phyloP scores from a whole-genome alignment of 2,329 filamentous ascomycete species.

The Colletotrichum orbiculare region DNA sequence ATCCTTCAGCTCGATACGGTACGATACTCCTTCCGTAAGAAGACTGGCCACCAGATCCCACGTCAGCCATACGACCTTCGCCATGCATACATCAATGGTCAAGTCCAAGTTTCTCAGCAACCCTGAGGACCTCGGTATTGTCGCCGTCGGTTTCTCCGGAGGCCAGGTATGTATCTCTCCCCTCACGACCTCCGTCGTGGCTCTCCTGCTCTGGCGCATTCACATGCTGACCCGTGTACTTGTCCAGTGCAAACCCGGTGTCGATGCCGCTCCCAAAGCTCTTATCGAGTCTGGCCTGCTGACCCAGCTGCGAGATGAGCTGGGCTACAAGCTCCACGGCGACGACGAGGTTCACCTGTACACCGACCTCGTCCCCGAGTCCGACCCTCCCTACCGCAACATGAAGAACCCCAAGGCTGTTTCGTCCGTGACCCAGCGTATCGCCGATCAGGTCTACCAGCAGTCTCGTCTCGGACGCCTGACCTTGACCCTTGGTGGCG shows the following conservation, averaged over 20 bases:
- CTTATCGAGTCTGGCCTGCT: constrained; percentile 91
- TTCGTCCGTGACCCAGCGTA: constrained; percentile 82
- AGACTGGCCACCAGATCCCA: not conserved
- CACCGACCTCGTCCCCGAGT: constrained; percentile 75
- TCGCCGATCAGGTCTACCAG: constrained; percentile 86
- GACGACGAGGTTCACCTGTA: constrained; percentile 87
- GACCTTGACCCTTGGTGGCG: constrained; percentile 92
- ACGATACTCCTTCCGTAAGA: not conserved
- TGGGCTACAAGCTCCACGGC: constrained; percentile 89
- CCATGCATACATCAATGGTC: constrained; percentile 65
- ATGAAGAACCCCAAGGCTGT: constrained; percentile 96
- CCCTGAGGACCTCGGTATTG: constrained; percentile 85
- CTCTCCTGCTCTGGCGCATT: not conserved
- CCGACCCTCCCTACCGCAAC: constrained; percentile 82
- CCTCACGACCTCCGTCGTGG: not conserved
- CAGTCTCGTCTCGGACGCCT: constrained; percentile 86
- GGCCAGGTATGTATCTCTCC: constrained; percentile 77
- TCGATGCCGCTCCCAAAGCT: constrained; percentile 89
- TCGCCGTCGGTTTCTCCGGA: constrained; percentile 95
- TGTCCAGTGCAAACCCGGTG: constrained; percentile 83
- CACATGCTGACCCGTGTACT: constrained; percentile 21
- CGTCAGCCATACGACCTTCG: constrained; percentile 22
- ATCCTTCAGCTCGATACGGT: not conserved
- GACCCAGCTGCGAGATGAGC: constrained; percentile 82
- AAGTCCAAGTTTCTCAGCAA: constrained; percentile 81